Evolutionary conservation across 2,329 filamentous ascomycete genomes (phyloP).

Genomic region (Fusarium sarcochroum): DNA sequence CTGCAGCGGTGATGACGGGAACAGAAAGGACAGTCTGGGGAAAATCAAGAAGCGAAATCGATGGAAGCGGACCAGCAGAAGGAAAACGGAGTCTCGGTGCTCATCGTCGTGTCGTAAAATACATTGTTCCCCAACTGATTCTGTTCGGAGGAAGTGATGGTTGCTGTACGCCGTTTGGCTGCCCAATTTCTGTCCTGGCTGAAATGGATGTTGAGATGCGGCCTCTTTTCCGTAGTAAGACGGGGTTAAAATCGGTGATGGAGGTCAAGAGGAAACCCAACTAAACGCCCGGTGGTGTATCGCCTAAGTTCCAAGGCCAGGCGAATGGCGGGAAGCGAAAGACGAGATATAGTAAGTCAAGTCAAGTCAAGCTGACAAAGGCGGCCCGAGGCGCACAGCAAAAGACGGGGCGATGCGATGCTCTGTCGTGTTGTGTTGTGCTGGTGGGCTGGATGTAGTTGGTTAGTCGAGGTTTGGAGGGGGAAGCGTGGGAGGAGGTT

Average conservation of each 20-base stretch:
- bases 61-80: conserved; percentile 66
- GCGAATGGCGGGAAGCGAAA: conserved; percentile 22
- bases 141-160: conserved; percentile 31
- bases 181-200: conserved; percentile 22
- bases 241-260: conserved; percentile 26
- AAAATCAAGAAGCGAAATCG: conserved; percentile 68
- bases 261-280: conserved; percentile 24
- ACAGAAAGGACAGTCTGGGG: conserved; percentile 50
- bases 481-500: conserved; percentile 42
- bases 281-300: conserved; percentile 24
- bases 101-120: conserved; percentile 66
- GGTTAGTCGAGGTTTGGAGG: conserved; percentile 42
- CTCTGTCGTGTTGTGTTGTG: conserved; percentile 19
- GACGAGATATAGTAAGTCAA: conserved; percentile 16
- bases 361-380: conserved; percentile 18
- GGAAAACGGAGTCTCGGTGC: conserved; percentile 64
- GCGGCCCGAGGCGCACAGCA: conserved; percentile 39
- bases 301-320: conserved; percentile 33
- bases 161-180: conserved; percentile 36
- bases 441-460: conserved; percentile 37
- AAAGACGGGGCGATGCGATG: conserved; percentile 44
- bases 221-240: conserved; percentile 36
- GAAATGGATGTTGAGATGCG: conserved; percentile 9
- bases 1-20: conserved; percentile 46
- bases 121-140: conserved; percentile 52